Base-by-base conservation (phyloP, 2,329 filamentous ascomycete species). In the Colletotrichum sp. region DNA sequence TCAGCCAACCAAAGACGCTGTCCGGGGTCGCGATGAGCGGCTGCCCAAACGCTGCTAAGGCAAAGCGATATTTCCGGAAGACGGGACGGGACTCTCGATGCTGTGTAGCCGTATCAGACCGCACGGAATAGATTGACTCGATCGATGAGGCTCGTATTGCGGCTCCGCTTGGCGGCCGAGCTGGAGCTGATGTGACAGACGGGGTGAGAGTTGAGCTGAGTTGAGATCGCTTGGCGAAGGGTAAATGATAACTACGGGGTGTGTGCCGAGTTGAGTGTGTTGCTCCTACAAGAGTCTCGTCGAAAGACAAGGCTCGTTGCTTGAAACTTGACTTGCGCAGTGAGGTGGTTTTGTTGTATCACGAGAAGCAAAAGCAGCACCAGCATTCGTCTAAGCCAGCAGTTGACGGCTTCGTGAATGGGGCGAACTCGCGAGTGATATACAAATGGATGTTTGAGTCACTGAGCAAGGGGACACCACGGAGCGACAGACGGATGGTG, bases 401-500 rank as follows among this genome's bases (percentile, higher is more conserved):
- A 30, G 28, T 21, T 15, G 28, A 71, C 52, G 72, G 72, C 62
- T 67, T 71, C 60, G 30, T 57, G 75, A 63, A 75, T 64, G 66
- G 72, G 75, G 49, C 65, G 60, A 71, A 71, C 72, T 71, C 67
- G n/a, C n/a, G 67, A 67, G 62, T 76, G 72, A 76, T 76, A 75
- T 75, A 76, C 72, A 69, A 75, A 26, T 67, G 32, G 75, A 63
- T 13, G 62, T 34, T 76, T 70, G 75, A 71, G 75, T 75, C 75
- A 76, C 75, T 71, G 71, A 63, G 76, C 79, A 79, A 80, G 79
- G 79, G 79, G 78, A 80, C 79, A 80, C 79, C 78, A 78, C 77
- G 77, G 79, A 80, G 79, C 70, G 72, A 79, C 69, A 70, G 70
- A 62, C 75, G 69, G 49, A 80, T 80, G 79, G 79, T 80, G 79